Conservation (phyloP, 1,284 basidiomycete genomes). For the Melampsora larici-populina region DNA sequence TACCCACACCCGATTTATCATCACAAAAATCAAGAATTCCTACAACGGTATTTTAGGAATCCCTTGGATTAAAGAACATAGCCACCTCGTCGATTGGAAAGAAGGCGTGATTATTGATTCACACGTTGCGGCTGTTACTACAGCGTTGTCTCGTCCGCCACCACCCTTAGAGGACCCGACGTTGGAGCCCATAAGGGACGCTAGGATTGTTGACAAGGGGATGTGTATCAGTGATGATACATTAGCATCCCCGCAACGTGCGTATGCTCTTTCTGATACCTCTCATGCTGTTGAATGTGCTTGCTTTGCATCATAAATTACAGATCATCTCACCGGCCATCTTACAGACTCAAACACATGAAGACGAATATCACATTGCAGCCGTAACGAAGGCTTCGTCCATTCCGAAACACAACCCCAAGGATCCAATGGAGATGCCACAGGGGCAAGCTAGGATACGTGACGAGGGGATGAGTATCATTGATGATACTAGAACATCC, state of each 20-base stretch:
- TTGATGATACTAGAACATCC: not conserved
- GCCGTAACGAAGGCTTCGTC: not conserved
- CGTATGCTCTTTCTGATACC: not conserved
- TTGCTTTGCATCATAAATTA: not conserved
- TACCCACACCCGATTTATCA: not conserved
- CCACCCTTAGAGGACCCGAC: too few species aligned
- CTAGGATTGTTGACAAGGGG: too few species aligned
- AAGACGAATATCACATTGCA: not conserved
- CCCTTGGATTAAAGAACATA: not conserved
- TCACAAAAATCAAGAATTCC: too few species aligned
- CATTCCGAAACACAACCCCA: not conserved
- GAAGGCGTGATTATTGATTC: too few species aligned
- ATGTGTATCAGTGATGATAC: slow-evolving; percentile 2
- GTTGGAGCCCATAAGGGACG: not conserved
- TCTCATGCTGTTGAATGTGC: not conserved
- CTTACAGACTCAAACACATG: not conserved
- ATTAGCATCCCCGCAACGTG: slow-evolving; percentile 2
- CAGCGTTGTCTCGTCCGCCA: too few species aligned
- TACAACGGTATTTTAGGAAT: slow-evolving; percentile 1
- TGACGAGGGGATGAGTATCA: too few species aligned
- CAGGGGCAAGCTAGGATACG: too few species aligned
- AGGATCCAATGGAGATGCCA: not conserved
- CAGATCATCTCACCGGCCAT: not conserved
- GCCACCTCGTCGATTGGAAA: too few species aligned
- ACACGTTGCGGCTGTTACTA: too few species aligned